phyloP scores from a whole-genome alignment of 768 basidiomycete species.

The Tylopilus subfusipes region DNA sequence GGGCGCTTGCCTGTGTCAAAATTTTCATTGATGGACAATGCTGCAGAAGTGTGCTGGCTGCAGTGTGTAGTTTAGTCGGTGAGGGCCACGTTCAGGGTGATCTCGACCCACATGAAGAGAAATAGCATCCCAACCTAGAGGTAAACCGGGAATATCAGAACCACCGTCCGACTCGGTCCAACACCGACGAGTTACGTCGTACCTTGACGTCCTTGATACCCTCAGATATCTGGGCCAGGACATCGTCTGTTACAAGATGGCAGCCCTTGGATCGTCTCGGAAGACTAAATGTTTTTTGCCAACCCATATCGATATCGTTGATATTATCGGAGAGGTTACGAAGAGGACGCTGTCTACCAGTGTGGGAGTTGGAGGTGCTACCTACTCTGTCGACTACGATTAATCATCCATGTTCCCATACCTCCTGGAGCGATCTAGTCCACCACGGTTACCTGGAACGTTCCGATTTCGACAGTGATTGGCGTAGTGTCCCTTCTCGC shows the following conservation, averaged over 20 bases:
- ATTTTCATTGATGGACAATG: constrained; percentile 86
- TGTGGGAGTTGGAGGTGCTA: background rate
- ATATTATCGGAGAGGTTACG: background rate
- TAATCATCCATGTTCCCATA: constrained; percentile 30
- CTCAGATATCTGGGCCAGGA: constrained; percentile 60
- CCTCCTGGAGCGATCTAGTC: constrained; percentile 52
- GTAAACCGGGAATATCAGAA: background rate
- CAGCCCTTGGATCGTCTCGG: constrained; percentile 57
- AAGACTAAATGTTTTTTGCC: constrained; percentile 83
- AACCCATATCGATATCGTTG: constrained; percentile 70
- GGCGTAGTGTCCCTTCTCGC: constrained; percentile 92
- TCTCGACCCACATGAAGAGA: constrained; percentile 70
- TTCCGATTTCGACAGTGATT: constrained; percentile 90
- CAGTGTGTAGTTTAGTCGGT: constrained; percentile 25
- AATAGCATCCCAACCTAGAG: constrained; percentile 79
- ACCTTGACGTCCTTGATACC: constrained; percentile 69
- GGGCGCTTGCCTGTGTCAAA: constrained; percentile 62
- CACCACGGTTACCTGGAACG: constrained; percentile 88
- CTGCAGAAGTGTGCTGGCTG: constrained; percentile 76
- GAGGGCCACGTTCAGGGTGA: background rate
- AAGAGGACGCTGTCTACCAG: background rate
- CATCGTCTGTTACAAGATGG: constrained; percentile 80
- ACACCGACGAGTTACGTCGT: constrained; percentile 2
- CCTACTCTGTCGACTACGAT: constrained; percentile 1
- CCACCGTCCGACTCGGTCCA: background rate